These are phyloP conservation scores for Rhodotorula diobovata DNA, from an alignment of 768 basidiomycete genomes.

Conservation along the genomic window DNA sequence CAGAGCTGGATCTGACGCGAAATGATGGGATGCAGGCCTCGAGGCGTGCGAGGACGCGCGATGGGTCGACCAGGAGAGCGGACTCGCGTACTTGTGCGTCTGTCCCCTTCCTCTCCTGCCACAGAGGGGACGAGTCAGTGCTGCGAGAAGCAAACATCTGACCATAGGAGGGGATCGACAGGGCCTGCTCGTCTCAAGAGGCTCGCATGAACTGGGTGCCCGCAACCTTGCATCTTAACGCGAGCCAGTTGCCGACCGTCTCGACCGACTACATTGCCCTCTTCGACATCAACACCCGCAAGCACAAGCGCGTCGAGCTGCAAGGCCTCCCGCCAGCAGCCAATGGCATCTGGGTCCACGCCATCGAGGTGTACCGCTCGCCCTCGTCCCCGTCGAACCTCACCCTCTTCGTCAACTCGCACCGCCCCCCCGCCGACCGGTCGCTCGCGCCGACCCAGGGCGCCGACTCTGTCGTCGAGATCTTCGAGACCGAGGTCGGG, in stretches of 20 bases:
- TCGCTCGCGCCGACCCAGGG: conserved; percentile 52
- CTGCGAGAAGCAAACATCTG: too few species aligned
- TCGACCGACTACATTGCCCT: conserved; percentile 23
- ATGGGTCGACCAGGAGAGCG: conserved; percentile 19
- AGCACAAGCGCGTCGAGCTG: conserved; percentile 10
- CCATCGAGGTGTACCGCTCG: conserved; percentile 63
- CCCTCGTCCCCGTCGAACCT: conserved; percentile 52
- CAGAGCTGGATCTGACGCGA: background rate
- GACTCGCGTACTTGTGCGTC: conserved; percentile 21
- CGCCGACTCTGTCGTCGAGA: conserved; percentile 68
- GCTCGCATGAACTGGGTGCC: conserved; percentile 13
- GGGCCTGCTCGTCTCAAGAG: conserved; percentile 12
- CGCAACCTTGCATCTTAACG: conserved; percentile 15
- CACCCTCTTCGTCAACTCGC: conserved; percentile 68
- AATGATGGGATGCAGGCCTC: background rate
- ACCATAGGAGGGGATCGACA: background rate
- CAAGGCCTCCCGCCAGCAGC: conserved; percentile 21
- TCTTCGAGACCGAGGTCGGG: conserved; percentile 59
- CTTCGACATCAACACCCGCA: conserved; percentile 9
- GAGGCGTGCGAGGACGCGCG: conserved; percentile 25
- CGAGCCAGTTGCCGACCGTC: background rate
- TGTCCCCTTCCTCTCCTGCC: background rate
- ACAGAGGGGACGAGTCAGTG: too few species aligned
- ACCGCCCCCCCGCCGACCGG: conserved; percentile 55
- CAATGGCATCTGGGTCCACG: conserved; percentile 53